Percentiles rank a stretch among this genome's conserved stretches.
phyloP scores from a whole-genome alignment of 1,139 yeast species.

The Wickerhamomyces sp. region DNA sequence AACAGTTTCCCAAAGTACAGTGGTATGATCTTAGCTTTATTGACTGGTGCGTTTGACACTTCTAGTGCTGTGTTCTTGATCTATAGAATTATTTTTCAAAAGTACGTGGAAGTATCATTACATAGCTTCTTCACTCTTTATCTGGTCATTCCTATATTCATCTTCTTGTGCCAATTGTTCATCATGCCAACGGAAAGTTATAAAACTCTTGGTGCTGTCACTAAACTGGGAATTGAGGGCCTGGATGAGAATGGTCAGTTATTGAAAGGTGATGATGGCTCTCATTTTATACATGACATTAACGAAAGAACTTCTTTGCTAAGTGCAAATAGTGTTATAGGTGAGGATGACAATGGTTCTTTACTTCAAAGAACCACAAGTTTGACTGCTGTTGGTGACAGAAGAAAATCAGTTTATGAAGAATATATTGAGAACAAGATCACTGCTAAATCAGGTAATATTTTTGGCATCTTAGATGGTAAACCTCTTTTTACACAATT shows the following conservation, averaged over 20 bases:
- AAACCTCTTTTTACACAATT: conserved; percentile 58
- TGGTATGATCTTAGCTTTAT: conserved; percentile 64
- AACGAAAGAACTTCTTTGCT: conserved; percentile 27
- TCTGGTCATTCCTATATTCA: conserved; percentile 68
- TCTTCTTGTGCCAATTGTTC: conserved; percentile 63
- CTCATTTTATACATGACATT: conserved; percentile 25
- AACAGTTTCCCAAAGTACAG: conserved; percentile 68
- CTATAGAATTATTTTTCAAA: conserved; percentile 60
- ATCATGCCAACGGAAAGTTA: conserved; percentile 79
- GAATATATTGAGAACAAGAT: conserved; percentile 55
- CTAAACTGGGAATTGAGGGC: conserved; percentile 65
- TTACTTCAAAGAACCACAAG: conserved; percentile 9
- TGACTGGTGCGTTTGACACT: conserved; percentile 78
- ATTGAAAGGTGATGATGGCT: conserved; percentile 29
- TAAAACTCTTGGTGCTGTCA: conserved; percentile 64
- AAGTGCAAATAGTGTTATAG: conserved; percentile 12
- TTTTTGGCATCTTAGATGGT: conserved; percentile 83
- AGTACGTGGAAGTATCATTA: conserved; percentile 31
- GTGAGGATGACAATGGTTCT: conserved; percentile 3
- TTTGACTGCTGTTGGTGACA: conserved; percentile 19
- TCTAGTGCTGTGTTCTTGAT: conserved; percentile 68
- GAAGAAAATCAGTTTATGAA: conserved; percentile 53
- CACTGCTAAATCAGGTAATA: conserved; percentile 58
- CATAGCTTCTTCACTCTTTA: conserved; percentile 61
- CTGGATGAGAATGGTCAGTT: conserved; percentile 48